Conservation (phyloP, 306 rosid species). For the Betula pendula region DNA sequence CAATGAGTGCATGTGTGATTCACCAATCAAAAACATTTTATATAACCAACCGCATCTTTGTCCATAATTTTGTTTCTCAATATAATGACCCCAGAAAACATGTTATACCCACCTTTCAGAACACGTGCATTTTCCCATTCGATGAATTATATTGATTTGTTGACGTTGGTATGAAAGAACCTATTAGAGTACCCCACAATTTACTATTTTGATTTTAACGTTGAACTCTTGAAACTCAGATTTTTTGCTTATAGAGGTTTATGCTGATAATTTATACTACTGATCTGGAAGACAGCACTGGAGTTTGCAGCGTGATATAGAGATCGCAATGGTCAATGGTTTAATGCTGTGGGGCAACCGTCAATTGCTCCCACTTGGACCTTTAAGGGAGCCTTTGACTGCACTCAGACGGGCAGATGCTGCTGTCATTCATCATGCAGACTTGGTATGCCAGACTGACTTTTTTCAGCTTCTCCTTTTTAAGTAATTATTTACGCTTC, state of each 20-base stretch:
- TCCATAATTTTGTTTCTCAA: neutral
- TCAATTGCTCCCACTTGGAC: constrained; percentile 78
- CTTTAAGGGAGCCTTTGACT: constrained; percentile 79
- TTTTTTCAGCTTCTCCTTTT: neutral
- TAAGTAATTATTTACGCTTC: constrained; percentile 5
- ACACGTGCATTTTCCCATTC: neutral
- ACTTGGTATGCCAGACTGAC: constrained; percentile 50
- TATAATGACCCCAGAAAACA: constrained; percentile 4
- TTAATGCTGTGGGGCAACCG: constrained; percentile 73
- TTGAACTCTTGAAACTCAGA: neutral
- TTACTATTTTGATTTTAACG: constrained; percentile 9
- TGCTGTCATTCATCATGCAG: constrained; percentile 78
- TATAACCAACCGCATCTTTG: neutral
- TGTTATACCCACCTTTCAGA: constrained; percentile 6
- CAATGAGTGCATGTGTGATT: neutral
- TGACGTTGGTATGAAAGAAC: constrained; percentile 15
- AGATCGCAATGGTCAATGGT: constrained; percentile 87
- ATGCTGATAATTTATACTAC: constrained; percentile 27
- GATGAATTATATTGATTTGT: constrained; percentile 22
- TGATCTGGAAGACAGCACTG: constrained; percentile 69
- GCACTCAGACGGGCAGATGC: constrained; percentile 72
- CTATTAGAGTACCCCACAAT: no score
- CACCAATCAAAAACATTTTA: neutral
- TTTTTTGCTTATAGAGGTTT: neutral
- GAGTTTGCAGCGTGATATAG: constrained; percentile 83